Base-by-base conservation (phyloP, 2,329 filamentous ascomycete species). In the Alternaria rosae region DNA sequence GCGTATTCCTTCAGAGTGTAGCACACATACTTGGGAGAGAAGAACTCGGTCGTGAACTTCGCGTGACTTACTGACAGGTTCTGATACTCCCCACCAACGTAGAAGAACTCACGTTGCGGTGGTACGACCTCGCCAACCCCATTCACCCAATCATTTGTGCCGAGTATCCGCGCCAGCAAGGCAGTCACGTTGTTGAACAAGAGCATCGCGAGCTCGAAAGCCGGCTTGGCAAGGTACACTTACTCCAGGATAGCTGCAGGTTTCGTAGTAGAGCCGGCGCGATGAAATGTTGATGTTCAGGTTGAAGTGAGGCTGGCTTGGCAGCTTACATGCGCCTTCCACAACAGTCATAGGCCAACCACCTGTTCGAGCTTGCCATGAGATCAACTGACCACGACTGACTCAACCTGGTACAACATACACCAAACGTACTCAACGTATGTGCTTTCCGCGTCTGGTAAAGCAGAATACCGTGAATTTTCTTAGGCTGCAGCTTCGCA, bases 21-120 rank as follows among this genome's bases (percentile, higher is more conserved):
- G 5, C 17, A 11, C 0, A 5, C 1, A 0, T 38, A 38, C 4
- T 1, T 38, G 3, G 9, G 35, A 17, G 35, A 6, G 4, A 38
- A 38, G 2, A 38, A 9, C 2, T 1, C 15, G 2, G n/a, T 17
- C 2, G 35, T 11, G 5, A 35, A 6, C 17, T 3, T 38, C 8
- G 13, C 3, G 11, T 3, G 11, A 56, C 64, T 43, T 61, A 69
- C 70, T 10, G 57, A 65, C 3, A 72, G 23, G 11, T 69, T 66
- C 3, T 51, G 58, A 25, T 76, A 74, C 35, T 68, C 50, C 5
- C 73, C 73, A 12, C 72, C 72, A 8, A 70, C 61, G 41, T 73
- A 75, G 43, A 76, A 73, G 58, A 68, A 62, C 10, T 70, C 67
- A 6, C 69, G 70, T 6, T 47, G 58, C 7, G 59, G 41, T 38